phyloP scores from a whole-genome alignment of 305 asterid genomes.

The Andrographis paniculata region DNA sequence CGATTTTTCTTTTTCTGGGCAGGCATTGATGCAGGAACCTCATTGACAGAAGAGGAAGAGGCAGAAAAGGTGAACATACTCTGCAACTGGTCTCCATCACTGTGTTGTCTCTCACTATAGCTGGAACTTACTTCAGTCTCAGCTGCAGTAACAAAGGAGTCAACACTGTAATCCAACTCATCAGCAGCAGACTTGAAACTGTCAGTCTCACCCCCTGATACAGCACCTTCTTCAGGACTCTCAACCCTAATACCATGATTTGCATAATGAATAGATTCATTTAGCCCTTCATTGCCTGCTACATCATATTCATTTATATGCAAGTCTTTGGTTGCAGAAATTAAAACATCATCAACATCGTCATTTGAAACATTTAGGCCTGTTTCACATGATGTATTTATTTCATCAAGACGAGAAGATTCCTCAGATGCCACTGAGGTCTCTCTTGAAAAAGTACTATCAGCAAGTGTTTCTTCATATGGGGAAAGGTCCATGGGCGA shows the following conservation, averaged over 20 bases:
- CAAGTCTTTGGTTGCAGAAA: not conserved
- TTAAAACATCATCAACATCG: constrained; percentile 36
- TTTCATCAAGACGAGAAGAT: constrained; percentile 35
- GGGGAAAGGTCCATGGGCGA: constrained; percentile 99
- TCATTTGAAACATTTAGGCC: constrained; percentile 26
- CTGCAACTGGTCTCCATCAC: constrained; percentile 40
- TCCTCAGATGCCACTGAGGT: constrained; percentile 73
- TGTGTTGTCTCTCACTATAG: constrained; percentile 46
- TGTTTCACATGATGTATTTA: constrained; percentile 36
- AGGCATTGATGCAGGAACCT: constrained; percentile 38
- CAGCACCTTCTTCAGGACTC: constrained; percentile 48
- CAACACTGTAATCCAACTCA: constrained; percentile 64
- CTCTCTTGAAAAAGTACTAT: constrained; percentile 42
- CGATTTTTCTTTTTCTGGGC: constrained; percentile 57
- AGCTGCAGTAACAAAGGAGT: constrained; percentile 60
- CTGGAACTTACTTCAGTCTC: constrained; percentile 59
- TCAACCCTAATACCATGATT: constrained; percentile 31
- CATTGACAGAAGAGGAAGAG: constrained; percentile 44
- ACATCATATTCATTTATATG: constrained; percentile 31
- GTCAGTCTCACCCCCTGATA: constrained; percentile 82
- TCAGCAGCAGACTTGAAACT: constrained; percentile 88
- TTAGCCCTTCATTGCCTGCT: constrained; percentile 20
- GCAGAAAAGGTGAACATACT: constrained; percentile 64
- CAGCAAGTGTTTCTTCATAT: constrained; percentile 54
- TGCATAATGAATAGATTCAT: constrained; percentile 21